Evolutionary conservation across 2,329 filamentous ascomycete species (phyloP).

Genomic region (Bipolaris sorokiniana): DNA sequence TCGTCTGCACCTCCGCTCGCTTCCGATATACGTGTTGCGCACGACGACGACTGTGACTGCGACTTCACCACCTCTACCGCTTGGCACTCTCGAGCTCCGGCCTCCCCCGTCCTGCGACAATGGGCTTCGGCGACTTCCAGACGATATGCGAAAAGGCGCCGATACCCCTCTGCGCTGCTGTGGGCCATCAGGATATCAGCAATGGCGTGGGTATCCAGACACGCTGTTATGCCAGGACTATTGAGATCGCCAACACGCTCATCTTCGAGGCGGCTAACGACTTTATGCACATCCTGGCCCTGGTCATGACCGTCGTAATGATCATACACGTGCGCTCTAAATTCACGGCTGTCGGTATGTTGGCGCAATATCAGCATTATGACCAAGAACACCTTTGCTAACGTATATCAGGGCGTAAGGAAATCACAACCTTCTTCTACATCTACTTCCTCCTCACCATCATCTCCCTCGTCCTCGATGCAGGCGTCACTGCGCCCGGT

Average conservation of each 20-base stretch:
- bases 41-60: conserved; percentile 5
- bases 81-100: conserved; percentile 18
- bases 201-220: conserved; percentile 80
- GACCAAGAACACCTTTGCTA: conserved; percentile 62
- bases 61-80: conserved; percentile 15
- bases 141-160: conserved; percentile 83
- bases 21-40: conserved; percentile 5
- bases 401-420: conserved; percentile 63
- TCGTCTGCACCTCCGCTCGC: conserved; percentile 20
- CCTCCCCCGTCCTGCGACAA: conserved; percentile 43
- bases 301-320: conserved; percentile 96
- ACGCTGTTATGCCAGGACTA: conserved; percentile 90
- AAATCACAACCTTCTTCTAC: conserved; percentile 92
- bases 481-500: conserved; percentile 86
- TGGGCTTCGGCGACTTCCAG: conserved; percentile 91
- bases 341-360: conserved; percentile 93
- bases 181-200: conserved; percentile 75
- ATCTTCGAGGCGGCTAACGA: conserved; percentile 94
- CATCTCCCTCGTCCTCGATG: conserved; percentile 86
- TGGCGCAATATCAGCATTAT: conserved; percentile 1
- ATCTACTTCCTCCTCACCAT: conserved; percentile 90
- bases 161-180: conserved; percentile 83
- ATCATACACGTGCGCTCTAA: conserved; percentile 95
- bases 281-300: conserved; percentile 87
- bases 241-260: conserved; percentile 96